Evolutionary conservation across 2,329 filamentous ascomycete genomes (phyloP).

Genomic region (Cordyceps fumosorosea): DNA sequence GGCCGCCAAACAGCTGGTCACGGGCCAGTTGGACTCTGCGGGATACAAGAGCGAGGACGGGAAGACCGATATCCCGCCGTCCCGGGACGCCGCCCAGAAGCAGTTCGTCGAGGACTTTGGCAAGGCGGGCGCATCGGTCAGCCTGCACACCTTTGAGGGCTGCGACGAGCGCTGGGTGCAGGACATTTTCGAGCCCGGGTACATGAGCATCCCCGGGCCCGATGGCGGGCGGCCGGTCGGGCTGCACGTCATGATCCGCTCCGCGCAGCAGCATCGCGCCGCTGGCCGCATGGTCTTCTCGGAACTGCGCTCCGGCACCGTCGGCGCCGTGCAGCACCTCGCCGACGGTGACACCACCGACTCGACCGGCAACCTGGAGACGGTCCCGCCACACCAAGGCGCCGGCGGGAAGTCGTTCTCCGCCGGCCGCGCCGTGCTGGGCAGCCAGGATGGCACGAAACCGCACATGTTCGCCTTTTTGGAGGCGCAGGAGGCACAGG

Average conservation of each 20-base stretch:
- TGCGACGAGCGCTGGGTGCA: not conserved
- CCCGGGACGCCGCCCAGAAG: not conserved
- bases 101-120: not conserved
- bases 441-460: not conserved
- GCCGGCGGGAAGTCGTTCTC: not conserved
- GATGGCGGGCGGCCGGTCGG: not conserved
- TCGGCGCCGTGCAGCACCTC: not conserved
- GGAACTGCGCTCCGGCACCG: constrained; percentile 1
- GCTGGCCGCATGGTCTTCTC: not conserved
- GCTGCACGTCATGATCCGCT: constrained; percentile 9
- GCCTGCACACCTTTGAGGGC: not conserved
- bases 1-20: constrained; percentile 20
- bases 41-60: too few relatives aligned
- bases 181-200: constrained; percentile 9
- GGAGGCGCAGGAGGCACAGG: constrained; percentile 28
- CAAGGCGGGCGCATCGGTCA: not conserved
- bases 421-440: not conserved
- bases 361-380: constrained; percentile 8
- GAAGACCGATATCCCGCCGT: too few relatives aligned
- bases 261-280: not conserved
- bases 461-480: constrained; percentile 23
- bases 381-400: not conserved
- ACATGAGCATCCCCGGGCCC: constrained; percentile 4
- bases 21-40: too few relatives aligned
- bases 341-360: not conserved